Percentiles rank a stretch among this genome's conserved stretches.
These are phyloP conservation scores for Yarrowia divulgata DNA, from an alignment of 805 yeast genomes.

Conservation along the genomic window DNA sequence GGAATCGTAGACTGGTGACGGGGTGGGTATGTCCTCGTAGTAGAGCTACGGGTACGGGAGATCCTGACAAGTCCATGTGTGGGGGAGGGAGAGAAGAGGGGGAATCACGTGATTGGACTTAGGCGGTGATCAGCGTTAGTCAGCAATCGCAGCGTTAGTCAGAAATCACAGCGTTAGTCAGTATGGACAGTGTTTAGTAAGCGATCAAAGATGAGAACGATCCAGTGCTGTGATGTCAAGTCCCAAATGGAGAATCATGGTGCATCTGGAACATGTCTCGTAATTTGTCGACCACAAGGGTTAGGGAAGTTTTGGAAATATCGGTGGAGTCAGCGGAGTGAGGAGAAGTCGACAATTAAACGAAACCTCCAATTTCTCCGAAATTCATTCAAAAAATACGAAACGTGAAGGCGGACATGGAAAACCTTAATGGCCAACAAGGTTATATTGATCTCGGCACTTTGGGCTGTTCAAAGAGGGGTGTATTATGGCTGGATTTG, in stretches of 20 bases:
- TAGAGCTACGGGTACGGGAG: conserved; percentile 45
- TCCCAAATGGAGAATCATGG: not conserved
- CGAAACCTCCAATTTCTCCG: not conserved
- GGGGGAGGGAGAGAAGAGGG: not conserved
- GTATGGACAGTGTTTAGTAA: too few relatives aligned
- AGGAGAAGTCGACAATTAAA: not conserved
- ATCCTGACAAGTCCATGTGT: conserved; percentile 6
- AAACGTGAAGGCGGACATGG: not conserved
- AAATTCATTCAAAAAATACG: not conserved
- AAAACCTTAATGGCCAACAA: not conserved
- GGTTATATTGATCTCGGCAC: not conserved
- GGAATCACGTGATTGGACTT: conserved; percentile 3
- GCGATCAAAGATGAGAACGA: too few relatives aligned
- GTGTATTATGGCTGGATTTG: not conserved
- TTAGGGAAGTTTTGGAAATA: not conserved
- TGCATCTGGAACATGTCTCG: too few relatives aligned
- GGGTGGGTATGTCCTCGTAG: conserved; percentile 51
- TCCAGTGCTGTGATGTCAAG: not conserved
- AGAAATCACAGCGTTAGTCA: too few relatives aligned
- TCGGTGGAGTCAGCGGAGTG: not conserved
- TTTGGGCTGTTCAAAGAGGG: conserved; percentile 8
- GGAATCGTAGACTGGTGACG: conserved; percentile 48
- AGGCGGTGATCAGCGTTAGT: not conserved
- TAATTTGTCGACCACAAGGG: not conserved
- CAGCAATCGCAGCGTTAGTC: too few relatives aligned